Conservation (phyloP, 2,329 filamentous ascomycete genomes). For the Monosporascus sp. region DNA sequence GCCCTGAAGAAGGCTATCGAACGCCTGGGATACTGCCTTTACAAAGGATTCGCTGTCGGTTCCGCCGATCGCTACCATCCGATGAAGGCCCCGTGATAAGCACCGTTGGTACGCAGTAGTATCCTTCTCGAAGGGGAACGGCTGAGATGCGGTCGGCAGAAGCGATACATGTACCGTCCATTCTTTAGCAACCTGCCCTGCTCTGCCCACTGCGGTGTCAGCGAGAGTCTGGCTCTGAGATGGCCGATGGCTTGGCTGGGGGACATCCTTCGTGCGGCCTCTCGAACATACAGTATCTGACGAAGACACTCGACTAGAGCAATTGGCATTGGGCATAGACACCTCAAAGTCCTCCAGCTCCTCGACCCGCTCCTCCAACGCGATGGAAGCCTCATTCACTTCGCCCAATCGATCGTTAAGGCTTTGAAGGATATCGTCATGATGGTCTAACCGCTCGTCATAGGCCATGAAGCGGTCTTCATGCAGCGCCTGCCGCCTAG, state of each 20-base stretch:
- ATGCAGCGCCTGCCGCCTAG: conserved; percentile 30
- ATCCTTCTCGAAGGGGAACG: conserved; percentile 58
- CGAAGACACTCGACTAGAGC: conserved; percentile 19
- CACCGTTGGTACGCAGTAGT: conserved; percentile 57
- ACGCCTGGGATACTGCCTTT: conserved; percentile 43
- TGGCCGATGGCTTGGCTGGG: conserved; percentile 1
- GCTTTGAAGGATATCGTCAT: conserved; percentile 38
- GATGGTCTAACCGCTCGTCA: conserved; percentile 34
- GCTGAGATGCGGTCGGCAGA: conserved; percentile 46
- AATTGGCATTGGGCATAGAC: conserved; percentile 16
- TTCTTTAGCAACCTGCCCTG: conserved; percentile 24
- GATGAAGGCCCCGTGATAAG: conserved; percentile 54
- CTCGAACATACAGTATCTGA: conserved; percentile 23
- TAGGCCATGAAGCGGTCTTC: conserved; percentile 35
- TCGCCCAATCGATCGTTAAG: conserved; percentile 45
- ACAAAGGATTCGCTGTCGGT: conserved; percentile 44
- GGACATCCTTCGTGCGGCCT: background rate
- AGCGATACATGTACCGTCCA: conserved; percentile 60
- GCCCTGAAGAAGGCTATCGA: conserved; percentile 43
- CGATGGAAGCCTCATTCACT: conserved; percentile 44
- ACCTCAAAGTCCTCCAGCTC: conserved; percentile 37
- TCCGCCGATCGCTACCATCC: conserved; percentile 49
- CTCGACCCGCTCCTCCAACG: conserved; percentile 51
- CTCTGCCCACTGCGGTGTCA: conserved; percentile 18
- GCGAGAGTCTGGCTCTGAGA: conserved; percentile 11